Evolutionary conservation across 2,329 filamentous ascomycete genomes (phyloP).

Genomic region (Penicillium glabrum): DNA sequence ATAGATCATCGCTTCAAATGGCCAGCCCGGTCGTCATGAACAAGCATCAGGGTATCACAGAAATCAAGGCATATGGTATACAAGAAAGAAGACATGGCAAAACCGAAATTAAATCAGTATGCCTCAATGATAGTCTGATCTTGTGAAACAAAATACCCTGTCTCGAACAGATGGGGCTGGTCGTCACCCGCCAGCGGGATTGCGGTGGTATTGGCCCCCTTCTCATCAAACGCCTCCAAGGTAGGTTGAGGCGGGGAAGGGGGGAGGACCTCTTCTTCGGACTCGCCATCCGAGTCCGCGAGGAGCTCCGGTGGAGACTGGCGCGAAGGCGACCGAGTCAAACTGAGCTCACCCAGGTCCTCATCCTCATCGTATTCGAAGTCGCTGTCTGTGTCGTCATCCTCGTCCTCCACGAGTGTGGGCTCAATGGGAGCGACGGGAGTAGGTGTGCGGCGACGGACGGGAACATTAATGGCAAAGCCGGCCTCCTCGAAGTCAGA

Average conservation of each 20-base stretch:
- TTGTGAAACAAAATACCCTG: constrained; percentile 50
- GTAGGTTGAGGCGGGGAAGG: constrained; percentile 62
- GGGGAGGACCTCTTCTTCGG: constrained; percentile 72
- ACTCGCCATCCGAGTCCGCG: constrained; percentile 63
- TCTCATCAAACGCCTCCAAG: constrained; percentile 61
- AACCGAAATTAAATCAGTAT: constrained; percentile 36
- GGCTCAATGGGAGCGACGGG: constrained; percentile 31
- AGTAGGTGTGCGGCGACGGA: constrained; percentile 31
- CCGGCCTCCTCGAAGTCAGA: constrained; percentile 47
- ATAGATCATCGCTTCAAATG: constrained; percentile 10
- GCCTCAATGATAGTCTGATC: constrained; percentile 50
- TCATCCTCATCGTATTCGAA: constrained; percentile 58
- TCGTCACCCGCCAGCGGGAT: constrained; percentile 34
- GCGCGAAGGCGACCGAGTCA: constrained; percentile 69
- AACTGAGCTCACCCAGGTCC: constrained; percentile 60
- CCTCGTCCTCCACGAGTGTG: constrained; percentile 30
- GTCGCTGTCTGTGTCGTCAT: constrained; percentile 55
- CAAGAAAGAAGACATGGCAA: constrained; percentile 16
- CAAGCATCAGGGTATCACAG: constrained; percentile 24
- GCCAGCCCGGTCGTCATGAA: constrained; percentile 13
- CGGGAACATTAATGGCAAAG: constrained; percentile 39
- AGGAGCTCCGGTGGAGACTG: constrained; percentile 68
- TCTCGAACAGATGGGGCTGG: constrained; percentile 46
- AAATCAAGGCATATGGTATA: constrained; percentile 16
- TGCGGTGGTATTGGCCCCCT: constrained; percentile 50